Evolutionary conservation across 768 basidiomycete genomes (phyloP), one percentile per base, ranked within the genome.

Genomic region (Cytidiella melzeri): DNA sequence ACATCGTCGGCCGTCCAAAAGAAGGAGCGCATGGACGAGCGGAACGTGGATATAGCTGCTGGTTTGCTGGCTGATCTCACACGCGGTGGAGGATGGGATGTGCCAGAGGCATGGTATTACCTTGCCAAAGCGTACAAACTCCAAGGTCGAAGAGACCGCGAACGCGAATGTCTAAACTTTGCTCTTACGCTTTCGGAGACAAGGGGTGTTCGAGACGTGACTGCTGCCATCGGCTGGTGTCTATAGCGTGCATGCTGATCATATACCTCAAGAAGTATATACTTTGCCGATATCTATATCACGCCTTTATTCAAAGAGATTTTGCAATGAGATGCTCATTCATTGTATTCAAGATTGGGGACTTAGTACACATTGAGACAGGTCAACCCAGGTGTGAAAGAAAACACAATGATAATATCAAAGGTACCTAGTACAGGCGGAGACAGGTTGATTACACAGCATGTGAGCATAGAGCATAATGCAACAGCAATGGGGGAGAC

Each of bases 81-180:
- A 0, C 79, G 81, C 36, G 89, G 87, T 0, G 69, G 72, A 0
- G 95, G 86, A 10, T 97, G 93, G 92, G 86, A 96, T 63, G 77
- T 87, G 1, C 80, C 93, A 0, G 95, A 98, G 64, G 94, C 88
- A 21, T 99, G 95, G 95, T 95, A 87, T 65, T 88, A 83, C 63
- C 74, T 98, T 12, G 89, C 84, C 5, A 90, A 84, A 59, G 85
- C 84, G 20, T 87, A 87, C 59, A 81, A 84, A 42, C 61, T 83
- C 56, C 90, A 89, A 59, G 84, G 78, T 2, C 75, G 84, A 44
- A 79, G 76, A 53, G 83, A 81, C 44, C 72, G 79, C 43, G 87
- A 89, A 59, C 73, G 78, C 47, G 88, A 93, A 64, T 87, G 87
- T 58, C 67, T 94, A 50, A 71, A 68, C 40, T 79, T 71, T 56